These are phyloP conservation scores for Suillus luteus DNA, from an alignment of 768 basidiomycete species.

Conservation along the genomic window DNA sequence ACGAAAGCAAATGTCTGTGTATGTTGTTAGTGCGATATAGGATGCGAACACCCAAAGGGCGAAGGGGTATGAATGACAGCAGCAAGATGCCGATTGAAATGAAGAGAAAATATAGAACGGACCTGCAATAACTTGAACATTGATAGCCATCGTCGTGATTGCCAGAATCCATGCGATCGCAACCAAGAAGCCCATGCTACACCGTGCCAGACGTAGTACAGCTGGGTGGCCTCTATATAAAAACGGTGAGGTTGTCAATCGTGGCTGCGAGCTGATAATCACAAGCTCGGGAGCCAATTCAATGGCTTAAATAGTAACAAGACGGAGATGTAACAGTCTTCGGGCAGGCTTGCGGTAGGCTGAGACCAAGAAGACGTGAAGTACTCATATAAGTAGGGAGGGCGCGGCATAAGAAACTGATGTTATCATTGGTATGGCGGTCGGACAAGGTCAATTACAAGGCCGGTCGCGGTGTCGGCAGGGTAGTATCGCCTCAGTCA, in stretches of 20 bases:
- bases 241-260: neutral
- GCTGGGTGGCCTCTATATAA: slow-evolving; percentile 45
- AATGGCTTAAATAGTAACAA: neutral
- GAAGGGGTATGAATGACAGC: neutral
- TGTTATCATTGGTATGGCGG: neutral
- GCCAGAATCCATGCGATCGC: slow-evolving; percentile 98
- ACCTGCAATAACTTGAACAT: slow-evolving; percentile 70
- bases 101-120: slow-evolving; percentile 17
- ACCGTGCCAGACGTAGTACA: slow-evolving; percentile 67
- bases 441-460: neutral
- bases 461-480: neutral
- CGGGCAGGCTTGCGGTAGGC: neutral
- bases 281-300: neutral
- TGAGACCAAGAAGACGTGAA: neutral
- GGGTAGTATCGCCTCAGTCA: neutral
- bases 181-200: slow-evolving; percentile 88
- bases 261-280: neutral
- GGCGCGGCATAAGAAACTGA: neutral
- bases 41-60: neutral
- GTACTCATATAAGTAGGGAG: neutral
- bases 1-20: slow-evolving; percentile 86
- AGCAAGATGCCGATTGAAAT: slow-evolving; percentile 1
- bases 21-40: slow-evolving; percentile 12
- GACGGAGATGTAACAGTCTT: neutral
- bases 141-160: slow-evolving; percentile 93